phyloP scores from a whole-genome alignment of 2,329 filamentous ascomycete genomes.

The Tolypocladium album region DNA sequence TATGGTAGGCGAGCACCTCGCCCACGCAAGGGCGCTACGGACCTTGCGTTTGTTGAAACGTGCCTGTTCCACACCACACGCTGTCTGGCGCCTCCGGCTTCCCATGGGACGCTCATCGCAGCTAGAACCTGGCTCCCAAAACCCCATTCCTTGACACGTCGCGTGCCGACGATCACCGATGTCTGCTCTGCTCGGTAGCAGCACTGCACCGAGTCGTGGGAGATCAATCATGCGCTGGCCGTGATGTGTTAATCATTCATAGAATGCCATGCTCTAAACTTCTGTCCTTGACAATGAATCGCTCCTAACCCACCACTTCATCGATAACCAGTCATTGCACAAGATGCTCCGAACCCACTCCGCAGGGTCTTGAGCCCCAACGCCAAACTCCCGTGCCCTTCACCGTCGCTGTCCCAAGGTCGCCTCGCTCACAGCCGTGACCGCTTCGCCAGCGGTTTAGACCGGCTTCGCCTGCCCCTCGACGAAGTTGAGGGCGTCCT shows the following conservation, averaged over 20 bases:
- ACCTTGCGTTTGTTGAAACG: background rate
- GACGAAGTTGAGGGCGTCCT: conserved; percentile 87
- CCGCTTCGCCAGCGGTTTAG: conserved; percentile 4
- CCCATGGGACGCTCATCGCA: background rate
- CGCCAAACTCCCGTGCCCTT: background rate
- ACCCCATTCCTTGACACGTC: background rate
- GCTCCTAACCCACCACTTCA: background rate
- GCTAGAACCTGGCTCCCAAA: background rate
- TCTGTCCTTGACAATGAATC: background rate
- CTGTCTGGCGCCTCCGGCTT: background rate
- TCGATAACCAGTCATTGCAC: background rate
- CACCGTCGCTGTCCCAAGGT: background rate
- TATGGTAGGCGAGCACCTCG: background rate
- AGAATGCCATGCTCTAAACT: background rate
- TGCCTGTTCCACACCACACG: too few relatives aligned
- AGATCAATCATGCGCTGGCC: background rate
- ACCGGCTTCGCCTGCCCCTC: conserved; percentile 57
- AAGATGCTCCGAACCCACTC: background rate
- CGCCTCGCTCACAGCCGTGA: background rate
- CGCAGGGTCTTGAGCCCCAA: background rate
- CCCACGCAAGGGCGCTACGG: background rate
- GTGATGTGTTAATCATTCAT: background rate
- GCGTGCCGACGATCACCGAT: background rate
- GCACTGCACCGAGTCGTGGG: background rate
- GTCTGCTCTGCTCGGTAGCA: background rate